Evolutionary conservation across 2,329 filamentous ascomycete species (phyloP), one percentile per base, ranked within the genome.

Genomic region (Diplodia corticola): DNA sequence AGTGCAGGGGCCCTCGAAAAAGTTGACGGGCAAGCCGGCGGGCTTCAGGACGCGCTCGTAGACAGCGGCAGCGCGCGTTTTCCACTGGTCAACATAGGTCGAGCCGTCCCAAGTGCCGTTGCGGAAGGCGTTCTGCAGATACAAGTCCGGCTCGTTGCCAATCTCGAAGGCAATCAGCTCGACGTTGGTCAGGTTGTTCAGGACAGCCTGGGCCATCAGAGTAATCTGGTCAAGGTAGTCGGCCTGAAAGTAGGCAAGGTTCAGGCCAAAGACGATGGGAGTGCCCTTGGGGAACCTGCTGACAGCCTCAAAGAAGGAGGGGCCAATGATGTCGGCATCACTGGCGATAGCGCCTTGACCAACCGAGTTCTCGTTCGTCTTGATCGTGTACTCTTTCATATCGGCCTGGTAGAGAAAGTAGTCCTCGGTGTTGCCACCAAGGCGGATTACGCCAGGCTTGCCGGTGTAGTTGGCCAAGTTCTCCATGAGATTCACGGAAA

Each of bases 371-470:
- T 72, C 69, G 68, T 84, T 83, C 28, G 70, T 69, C 49, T 74
- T 71, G 75, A 80, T 78, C 20, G 69, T 69, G 70, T 77, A 81
- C 20, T 75, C 68, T 30, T 72, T 67, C 66, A 80, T 78, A 54
- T 70, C 71, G 13, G 71, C 65, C 63, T 80, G 73, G 69, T 75
- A 85, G 35, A 83, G 70, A 76, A 84, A 81, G 71, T 83, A 82
- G 68, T 84, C 83, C 67, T 80, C 77, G 2, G 83, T 84, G 71
- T 84, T 84, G 64, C 83, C 83, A 65, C 83, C 82, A 7, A 85
- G 70, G 5, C 83, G 79, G 37, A 84, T 77, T 71, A 83, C 80
- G 1, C 81, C 78, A 9, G 82, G 82, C 37, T 78, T 77, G 57
- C 82, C 82, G 1, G 82, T 77, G 69, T 83, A 83, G 69, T 79